A percentile compares a stretch with the other conserved stretches of the same genome.
Conservation (phyloP, 345 rosid genomes). For the Salix exigua region DNA sequence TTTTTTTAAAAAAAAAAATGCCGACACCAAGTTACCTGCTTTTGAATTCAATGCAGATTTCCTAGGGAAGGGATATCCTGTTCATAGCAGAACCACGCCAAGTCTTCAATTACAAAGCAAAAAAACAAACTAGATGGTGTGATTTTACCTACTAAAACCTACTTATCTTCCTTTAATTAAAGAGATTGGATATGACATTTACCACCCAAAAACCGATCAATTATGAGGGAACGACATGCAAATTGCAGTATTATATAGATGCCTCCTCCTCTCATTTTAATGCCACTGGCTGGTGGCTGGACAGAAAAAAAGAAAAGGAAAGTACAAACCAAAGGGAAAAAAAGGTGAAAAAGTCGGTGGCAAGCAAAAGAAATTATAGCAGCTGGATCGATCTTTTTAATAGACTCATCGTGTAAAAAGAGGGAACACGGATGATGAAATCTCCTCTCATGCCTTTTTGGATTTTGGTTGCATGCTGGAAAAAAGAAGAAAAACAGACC, state of each 20-base stretch:
- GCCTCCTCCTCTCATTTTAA: background rate
- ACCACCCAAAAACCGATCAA: background rate
- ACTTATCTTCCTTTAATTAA: background rate
- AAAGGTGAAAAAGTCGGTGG: slow-evolving; percentile 7
- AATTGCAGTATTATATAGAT: background rate
- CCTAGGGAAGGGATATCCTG: background rate
- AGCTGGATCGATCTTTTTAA: background rate
- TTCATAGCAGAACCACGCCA: background rate
- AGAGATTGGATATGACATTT: background rate
- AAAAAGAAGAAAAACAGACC: background rate
- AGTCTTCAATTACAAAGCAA: background rate
- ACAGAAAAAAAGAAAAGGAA: background rate
- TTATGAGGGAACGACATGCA: background rate
- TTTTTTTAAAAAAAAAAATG: too few relatives aligned
- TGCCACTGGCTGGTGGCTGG: background rate
- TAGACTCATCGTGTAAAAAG: slow-evolving; percentile 6
- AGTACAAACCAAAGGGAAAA: background rate
- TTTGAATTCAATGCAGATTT: too few relatives aligned
- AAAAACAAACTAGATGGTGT: too few relatives aligned
- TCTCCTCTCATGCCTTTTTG: slow-evolving; percentile 19
- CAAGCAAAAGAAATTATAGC: background rate
- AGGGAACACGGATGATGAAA: slow-evolving; percentile 30
- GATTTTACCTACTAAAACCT: background rate
- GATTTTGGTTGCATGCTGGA: slow-evolving; percentile 21
- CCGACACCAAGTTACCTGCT: too few relatives aligned